Percentiles rank a stretch among this genome's conserved stretches.
Conservation (phyloP, 2,329 filamentous ascomycete genomes). For the Colletotrichum sp. region DNA sequence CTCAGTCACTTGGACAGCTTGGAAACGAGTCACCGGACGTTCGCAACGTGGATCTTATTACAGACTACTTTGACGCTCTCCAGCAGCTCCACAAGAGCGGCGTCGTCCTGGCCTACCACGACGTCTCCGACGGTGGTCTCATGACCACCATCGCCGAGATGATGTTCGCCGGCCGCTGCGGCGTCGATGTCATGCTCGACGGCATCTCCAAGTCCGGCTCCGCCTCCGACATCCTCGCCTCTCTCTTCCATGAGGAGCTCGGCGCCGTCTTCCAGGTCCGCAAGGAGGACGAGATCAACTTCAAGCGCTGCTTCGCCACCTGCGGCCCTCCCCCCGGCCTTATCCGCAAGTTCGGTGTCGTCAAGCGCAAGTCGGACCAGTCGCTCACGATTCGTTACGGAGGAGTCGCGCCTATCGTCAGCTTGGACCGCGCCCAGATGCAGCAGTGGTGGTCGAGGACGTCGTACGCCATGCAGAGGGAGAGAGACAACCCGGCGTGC, state of each 20-base stretch:
- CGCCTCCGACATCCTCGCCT: constrained; percentile 70
- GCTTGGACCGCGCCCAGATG: constrained; percentile 72
- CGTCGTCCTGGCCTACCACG: constrained; percentile 89
- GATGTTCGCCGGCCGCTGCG: constrained; percentile 96
- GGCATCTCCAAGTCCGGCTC: constrained; percentile 68
- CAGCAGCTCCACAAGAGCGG: constrained; percentile 64
- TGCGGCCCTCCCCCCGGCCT: constrained; percentile 83
- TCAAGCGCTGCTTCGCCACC: constrained; percentile 89
- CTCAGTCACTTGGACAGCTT: constrained; percentile 86
- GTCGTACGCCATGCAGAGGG: constrained; percentile 88
- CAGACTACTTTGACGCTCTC: constrained; percentile 91
- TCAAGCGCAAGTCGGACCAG: constrained; percentile 74
- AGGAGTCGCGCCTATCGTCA: constrained; percentile 67
- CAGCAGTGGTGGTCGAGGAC: constrained; percentile 91
- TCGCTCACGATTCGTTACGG: constrained; percentile 78
- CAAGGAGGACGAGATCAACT: constrained; percentile 81
- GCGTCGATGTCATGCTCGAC: constrained; percentile 85
- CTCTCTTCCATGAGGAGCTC: constrained; percentile 94
- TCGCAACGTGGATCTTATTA: constrained; percentile 78
- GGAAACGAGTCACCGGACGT: constrained; percentile 88
- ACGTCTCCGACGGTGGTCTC: constrained; percentile 90
- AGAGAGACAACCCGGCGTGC: constrained; percentile 86
- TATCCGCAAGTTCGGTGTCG: constrained; percentile 83
- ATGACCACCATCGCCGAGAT: constrained; percentile 93
- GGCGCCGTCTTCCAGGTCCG: constrained; percentile 96